Base-by-base conservation (phyloP, 768 basidiomycete species). In the Leucogyrophana mollusca region DNA sequence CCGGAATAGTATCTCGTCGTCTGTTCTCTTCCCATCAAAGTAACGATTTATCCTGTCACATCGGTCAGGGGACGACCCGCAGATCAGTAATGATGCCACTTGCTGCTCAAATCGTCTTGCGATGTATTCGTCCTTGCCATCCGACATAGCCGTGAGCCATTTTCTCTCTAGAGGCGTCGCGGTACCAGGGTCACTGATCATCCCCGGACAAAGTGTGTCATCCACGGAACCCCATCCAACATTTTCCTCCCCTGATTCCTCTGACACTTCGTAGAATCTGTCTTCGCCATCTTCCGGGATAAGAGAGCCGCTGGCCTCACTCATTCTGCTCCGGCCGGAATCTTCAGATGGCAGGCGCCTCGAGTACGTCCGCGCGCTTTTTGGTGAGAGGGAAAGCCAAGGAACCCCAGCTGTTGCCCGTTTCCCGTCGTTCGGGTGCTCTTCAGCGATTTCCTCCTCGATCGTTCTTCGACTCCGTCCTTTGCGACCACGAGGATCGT, bases 111-210 rank as follows among this genome's bases (percentile, higher is more conserved):
- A 97, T 34, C 85, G 79, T 56, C 75, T 78, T 4, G 79, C 80
- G 40, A 90, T 75, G 13, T 72, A 60, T 40, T 80, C 75, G 40
- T 90, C 85, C 64, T 88, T 90, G 1, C 84, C 85, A 23, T 88
- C 83, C 3, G 85, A 86, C 83, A 97, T 96, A n/a, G 84, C 87
- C n/a, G 82, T 76, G 45, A 96, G 69, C 92, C 93, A 95, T 43
- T 80, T 76, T 38, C 86, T 76, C 65, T 95, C 85, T 47, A 84
- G 64, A 16, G 85, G 78, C 14, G 85, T 90, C 14, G 93, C 93
- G 34, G 83, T 74, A 1, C 82, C 86, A 17, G 94, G 94, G 65
- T 92, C 88, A 46, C 77, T 73, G 36, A 95, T 91, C 66, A 95
- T 82, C 3, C 85, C 79, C 4, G 83, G 73, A 45, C 63, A 62